Conservation (phyloP, 306 rosid species). For the Rosa rugosa region DNA sequence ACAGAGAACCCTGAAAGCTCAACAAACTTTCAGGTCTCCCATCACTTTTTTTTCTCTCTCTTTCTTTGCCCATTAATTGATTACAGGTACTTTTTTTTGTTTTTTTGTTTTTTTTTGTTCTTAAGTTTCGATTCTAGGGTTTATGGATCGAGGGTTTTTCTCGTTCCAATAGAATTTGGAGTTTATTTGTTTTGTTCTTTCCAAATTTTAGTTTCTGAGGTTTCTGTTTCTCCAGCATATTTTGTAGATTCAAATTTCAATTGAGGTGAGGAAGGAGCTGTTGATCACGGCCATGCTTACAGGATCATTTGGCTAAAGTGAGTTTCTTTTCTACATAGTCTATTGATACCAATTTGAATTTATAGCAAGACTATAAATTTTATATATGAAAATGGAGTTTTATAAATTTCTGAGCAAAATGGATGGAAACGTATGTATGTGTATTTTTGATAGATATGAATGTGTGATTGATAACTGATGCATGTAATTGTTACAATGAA, state of each 20-base stretch:
- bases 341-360: not conserved
- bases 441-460: not conserved
- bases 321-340: not conserved
- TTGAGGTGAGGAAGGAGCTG: conserved; percentile 4
- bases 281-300: conserved; percentile 16
- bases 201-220: not conserved
- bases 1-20: not conserved
- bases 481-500: not conserved
- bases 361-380: too few relatives aligned
- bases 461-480: not conserved
- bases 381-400: not conserved
- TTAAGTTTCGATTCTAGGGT: not conserved
- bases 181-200: not conserved
- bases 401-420: not conserved
- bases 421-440: not conserved
- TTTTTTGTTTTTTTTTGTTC: not conserved
- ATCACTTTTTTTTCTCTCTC: not conserved
- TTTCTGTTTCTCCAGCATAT: not conserved
- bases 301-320: conserved; percentile 3
- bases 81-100: not conserved
- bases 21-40: not conserved
- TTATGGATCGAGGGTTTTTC: conserved; percentile 7
- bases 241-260: not conserved
- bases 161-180: not conserved
- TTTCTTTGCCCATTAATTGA: not conserved